Conservation (phyloP, 306 rosid genomes). For the Trifolium fragiferum region DNA sequence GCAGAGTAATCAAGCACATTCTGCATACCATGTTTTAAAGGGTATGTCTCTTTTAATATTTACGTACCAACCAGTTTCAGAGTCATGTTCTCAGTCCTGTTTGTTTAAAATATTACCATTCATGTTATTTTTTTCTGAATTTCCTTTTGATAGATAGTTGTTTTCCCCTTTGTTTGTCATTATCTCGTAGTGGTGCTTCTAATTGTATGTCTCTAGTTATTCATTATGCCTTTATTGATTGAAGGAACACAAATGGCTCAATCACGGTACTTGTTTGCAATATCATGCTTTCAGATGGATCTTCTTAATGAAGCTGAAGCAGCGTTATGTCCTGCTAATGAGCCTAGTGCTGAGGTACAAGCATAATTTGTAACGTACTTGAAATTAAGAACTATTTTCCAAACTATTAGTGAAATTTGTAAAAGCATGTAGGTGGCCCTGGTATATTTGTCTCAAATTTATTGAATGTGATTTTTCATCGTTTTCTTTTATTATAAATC, state of each 20-base stretch:
- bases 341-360: slow-evolving; percentile 83
- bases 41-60: slow-evolving; percentile 57
- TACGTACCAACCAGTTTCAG: neutral
- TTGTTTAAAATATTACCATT: slow-evolving; percentile 5
- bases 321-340: slow-evolving; percentile 84
- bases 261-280: slow-evolving; percentile 98
- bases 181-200: slow-evolving; percentile 36
- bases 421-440: neutral
- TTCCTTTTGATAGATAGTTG: slow-evolving; percentile 12
- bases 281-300: slow-evolving; percentile 97
- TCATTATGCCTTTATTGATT: slow-evolving; percentile 48
- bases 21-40: slow-evolving; percentile 90
- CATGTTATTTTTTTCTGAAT: slow-evolving; percentile 2
- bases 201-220: slow-evolving; percentile 38
- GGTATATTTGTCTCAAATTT: slow-evolving; percentile 20
- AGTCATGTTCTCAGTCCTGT: neutral
- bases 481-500: slow-evolving; percentile 19
- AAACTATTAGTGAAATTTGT: neutral
- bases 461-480: neutral
- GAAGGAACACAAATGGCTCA: slow-evolving; percentile 94
- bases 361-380: slow-evolving; percentile 2
- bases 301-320: slow-evolving; percentile 92
- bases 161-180: slow-evolving; percentile 21
- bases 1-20: slow-evolving; percentile 82
- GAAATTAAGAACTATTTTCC: neutral